A percentile compares a stretch with the other conserved stretches of the same genome.
These are phyloP conservation scores for Candida patagonica DNA, from an alignment of 805 yeast genomes.

Conservation along the genomic window DNA sequence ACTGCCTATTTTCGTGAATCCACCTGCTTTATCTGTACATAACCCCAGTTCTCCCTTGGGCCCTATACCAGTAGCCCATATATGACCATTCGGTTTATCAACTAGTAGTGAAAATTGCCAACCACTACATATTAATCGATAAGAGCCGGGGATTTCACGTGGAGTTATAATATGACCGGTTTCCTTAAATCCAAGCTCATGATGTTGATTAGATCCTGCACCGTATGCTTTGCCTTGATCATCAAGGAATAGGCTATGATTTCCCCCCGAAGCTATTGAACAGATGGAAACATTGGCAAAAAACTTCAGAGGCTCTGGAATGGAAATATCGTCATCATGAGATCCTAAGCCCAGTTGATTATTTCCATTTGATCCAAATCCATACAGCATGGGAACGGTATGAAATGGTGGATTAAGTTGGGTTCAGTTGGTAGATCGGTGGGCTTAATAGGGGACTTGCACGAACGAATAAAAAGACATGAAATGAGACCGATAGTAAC, in stretches of 20 bases:
- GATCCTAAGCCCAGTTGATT: constrained; percentile 57
- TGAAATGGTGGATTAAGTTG: too few relatives aligned
- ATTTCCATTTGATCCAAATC: constrained; percentile 81
- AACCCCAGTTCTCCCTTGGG: constrained; percentile 66
- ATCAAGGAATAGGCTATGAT: constrained; percentile 61
- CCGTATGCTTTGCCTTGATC: constrained; percentile 45
- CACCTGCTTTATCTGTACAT: constrained; percentile 23
- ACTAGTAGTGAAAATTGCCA: constrained; percentile 67
- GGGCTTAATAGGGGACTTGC: too few relatives aligned
- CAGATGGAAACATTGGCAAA: neutral
- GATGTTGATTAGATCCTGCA: constrained; percentile 48
- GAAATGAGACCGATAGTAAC: too few relatives aligned
- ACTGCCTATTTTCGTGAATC: constrained; percentile 6
- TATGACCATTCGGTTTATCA: constrained; percentile 27
- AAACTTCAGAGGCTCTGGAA: constrained; percentile 20
- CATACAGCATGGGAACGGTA: too few relatives aligned
- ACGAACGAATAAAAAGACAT: too few relatives aligned
- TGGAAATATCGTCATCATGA: constrained; percentile 40
- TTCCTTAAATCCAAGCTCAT: constrained; percentile 41
- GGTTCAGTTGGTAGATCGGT: too few relatives aligned
- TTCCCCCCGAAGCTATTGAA: constrained; percentile 69
- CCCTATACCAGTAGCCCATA: constrained; percentile 57
- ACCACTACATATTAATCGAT: constrained; percentile 51
- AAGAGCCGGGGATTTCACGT: constrained; percentile 26
- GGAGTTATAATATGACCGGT: neutral